Base-by-base conservation (phyloP, 805 yeast species). In the Candida multigemmis region DNA sequence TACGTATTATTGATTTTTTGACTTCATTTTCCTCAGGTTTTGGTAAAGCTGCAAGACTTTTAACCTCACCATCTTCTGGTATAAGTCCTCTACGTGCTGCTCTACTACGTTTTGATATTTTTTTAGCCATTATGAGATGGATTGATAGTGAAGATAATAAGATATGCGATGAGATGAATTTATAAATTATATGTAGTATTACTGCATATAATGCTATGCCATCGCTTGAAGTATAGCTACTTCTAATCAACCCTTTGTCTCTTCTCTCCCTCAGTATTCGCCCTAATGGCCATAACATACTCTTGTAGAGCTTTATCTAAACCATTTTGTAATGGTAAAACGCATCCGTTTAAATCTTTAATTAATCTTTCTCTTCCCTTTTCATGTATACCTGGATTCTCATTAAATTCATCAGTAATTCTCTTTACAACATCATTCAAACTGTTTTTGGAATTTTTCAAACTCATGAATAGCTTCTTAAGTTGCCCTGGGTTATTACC, bases 1-100 rank as follows among this genome's bases (percentile, higher is more conserved):
- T 71, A 50, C 89, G 68, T 32, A 79, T 76, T 34, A 80, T 65
- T 12, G 81, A 73, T 34, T 74, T 70, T 13, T 74, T 60, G 12
- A 74, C 56, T 36, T 76, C 82, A 11, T 76, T 68, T 31, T 65
- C 65, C 35, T 74, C 76, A 8, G 66, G 61, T 48, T 80, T 70
- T 25, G 84, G 78, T 12, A 78, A 49, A 8, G 56, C 48, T 14
- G 61, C 56, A 18, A 80, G 55, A 6, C 65, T 61, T 36, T 63
- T 68, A 7, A 68, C 67, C 40, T 58, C 65, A 19, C 66, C 71
- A 4, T 41, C 53, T 1, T 67, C 64, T 3, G 45, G 54, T 9
- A 56, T 50, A 33, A 65, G 70, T 5, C 77, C 79, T 47, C 85
- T 64, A 55, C 87, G 73, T 2, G 91, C 87, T 3, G 86, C 85